phyloP scores from a whole-genome alignment of 495 filamentous ascomycete genomes.

The Podospora anserina region DNA sequence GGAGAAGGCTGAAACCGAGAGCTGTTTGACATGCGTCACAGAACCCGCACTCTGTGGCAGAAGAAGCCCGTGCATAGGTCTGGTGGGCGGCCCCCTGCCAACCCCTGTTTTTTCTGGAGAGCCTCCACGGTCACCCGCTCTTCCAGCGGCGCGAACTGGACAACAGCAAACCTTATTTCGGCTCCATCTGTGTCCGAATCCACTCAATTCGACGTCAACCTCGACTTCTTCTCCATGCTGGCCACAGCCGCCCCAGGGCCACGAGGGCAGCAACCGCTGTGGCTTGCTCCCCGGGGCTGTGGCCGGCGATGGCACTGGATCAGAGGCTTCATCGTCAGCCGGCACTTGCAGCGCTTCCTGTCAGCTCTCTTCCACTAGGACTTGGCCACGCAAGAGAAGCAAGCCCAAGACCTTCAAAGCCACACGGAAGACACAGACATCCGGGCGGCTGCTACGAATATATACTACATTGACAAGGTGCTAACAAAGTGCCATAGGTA shows the following conservation, averaged over 20 bases:
- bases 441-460: conserved; percentile 8
- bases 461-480: not conserved
- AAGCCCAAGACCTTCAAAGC: not conserved
- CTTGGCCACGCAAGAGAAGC: not conserved
- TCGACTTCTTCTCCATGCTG: not conserved
- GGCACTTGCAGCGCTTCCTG: not conserved
- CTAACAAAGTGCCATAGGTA: conserved; percentile 1
- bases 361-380: not conserved
- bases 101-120: conserved; percentile 9
- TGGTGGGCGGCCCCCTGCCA: not conserved
- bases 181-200: conserved; percentile 29
- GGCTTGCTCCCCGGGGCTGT: not conserved
- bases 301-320: conserved; percentile 13
- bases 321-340: not conserved
- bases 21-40: conserved; percentile 33
- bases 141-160: conserved; percentile 16
- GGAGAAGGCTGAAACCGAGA: conserved; percentile 28
- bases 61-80: conserved; percentile 18
- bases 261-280: conserved; percentile 12
- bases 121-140: not conserved
- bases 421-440: conserved; percentile 7
- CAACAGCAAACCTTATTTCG: conserved; percentile 33
- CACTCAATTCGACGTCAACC: not conserved
- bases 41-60: conserved; percentile 15
- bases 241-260: conserved; percentile 12